Evolutionary conservation across 208 protist species (phyloP).

Genomic region (Acanthamoeba quina): DNA sequence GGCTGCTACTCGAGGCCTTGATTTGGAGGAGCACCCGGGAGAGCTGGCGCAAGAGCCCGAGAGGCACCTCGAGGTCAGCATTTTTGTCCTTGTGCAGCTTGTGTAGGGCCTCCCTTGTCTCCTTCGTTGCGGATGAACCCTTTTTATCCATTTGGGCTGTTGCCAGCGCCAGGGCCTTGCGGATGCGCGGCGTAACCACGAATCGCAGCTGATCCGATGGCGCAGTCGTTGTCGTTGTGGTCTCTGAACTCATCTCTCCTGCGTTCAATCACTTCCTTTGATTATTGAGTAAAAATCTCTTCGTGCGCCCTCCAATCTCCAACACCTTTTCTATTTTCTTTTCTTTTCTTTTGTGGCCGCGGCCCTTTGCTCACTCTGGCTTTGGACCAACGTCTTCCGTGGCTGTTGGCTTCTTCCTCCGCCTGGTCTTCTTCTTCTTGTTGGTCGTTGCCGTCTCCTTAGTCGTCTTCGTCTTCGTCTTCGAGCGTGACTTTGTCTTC

Average conservation of each 20-base stretch:
- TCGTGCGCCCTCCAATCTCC: too few relatives aligned
- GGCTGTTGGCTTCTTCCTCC: background rate
- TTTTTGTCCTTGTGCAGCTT: conserved; percentile 33
- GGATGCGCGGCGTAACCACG: conserved; percentile 34
- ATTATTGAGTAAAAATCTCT: too few relatives aligned
- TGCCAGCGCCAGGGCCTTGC: background rate
- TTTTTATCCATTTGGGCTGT: background rate
- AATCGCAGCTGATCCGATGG: conserved; percentile 37
- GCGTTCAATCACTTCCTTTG: too few relatives aligned
- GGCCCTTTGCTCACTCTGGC: too few relatives aligned
- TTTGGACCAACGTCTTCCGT: too few relatives aligned
- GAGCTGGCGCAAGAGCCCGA: conserved; percentile 5
- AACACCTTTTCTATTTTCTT: too few relatives aligned
- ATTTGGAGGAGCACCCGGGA: background rate
- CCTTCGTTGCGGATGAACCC: background rate
- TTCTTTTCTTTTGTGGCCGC: too few relatives aligned
- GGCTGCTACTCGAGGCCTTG: background rate
- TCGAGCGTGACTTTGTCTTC: background rate
- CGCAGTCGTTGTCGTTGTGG: background rate
- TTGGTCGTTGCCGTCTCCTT: background rate
- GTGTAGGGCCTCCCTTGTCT: conserved; percentile 32
- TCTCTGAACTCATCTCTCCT: too few relatives aligned
- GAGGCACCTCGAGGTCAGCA: conserved; percentile 43
- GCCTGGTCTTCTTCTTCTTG: background rate
- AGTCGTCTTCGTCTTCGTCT: background rate